A percentile compares a stretch with the other conserved stretches of the same genome.
phyloP scores from a whole-genome alignment of 495 filamentous ascomycete species.

The Penicillium ucsense region DNA sequence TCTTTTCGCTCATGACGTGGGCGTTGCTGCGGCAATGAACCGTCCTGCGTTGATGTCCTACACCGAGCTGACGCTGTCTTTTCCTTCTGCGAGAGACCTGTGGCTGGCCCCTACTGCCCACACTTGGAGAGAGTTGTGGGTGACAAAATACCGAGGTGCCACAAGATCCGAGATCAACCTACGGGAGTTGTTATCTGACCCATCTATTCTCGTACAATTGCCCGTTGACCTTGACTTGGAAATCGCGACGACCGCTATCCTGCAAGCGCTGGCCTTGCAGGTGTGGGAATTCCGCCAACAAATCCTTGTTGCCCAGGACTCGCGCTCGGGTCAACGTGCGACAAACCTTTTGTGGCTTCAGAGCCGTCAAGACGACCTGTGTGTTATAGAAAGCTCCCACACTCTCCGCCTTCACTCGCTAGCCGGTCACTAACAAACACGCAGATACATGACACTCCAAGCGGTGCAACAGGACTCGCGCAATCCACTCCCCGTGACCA shows the following conservation, averaged over 20 bases:
- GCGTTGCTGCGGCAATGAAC: constrained; percentile 45
- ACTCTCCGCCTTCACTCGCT: neutral
- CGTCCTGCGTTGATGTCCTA: constrained; percentile 44
- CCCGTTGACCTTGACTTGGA: constrained; percentile 30
- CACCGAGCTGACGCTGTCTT: constrained; percentile 45
- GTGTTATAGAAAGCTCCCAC: neutral
- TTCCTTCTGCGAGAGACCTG: constrained; percentile 42
- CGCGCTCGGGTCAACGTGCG: constrained; percentile 3
- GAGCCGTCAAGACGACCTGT: constrained; percentile 20
- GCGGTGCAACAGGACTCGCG: neutral
- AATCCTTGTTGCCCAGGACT: constrained; percentile 5
- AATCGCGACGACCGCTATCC: constrained; percentile 36
- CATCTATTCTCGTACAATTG: constrained; percentile 7
- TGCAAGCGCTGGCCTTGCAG: constrained; percentile 16
- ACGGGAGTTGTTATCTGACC: constrained; percentile 11
- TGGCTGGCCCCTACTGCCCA: constrained; percentile 44
- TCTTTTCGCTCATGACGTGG: constrained; percentile 44
- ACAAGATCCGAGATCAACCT: constrained; percentile 3
- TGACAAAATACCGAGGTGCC: constrained; percentile 13
- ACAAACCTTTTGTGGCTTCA: constrained; percentile 16
- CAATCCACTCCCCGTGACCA: constrained; percentile 6
- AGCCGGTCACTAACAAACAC: neutral
- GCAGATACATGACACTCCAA: constrained; percentile 5
- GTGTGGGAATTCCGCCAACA: constrained; percentile 19
- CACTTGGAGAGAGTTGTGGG: constrained; percentile 41